Percentiles rank a stretch among this genome's conserved stretches.
Evolutionary conservation across 768 basidiomycete genomes (phyloP).

Genomic region (Podaxis mareebaensis): DNA sequence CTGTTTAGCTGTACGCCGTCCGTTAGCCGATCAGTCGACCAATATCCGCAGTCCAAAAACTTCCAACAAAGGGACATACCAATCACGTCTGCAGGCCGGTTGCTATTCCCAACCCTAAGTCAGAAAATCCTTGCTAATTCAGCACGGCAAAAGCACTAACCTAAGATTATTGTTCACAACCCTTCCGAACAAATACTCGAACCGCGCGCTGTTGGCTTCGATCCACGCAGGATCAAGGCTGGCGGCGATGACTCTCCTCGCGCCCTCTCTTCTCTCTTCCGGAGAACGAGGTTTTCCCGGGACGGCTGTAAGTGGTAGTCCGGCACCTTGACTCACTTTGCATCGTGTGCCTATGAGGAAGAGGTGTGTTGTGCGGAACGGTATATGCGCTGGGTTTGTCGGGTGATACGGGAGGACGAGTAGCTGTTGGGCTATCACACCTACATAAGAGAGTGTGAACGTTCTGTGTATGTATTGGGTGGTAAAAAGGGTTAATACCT

Average conservation of each 20-base stretch:
- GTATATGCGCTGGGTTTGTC: constrained; percentile 32
- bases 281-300: constrained; percentile 25
- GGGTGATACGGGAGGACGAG: constrained; percentile 42
- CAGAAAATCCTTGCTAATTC: neutral
- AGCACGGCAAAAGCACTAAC: neutral
- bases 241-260: constrained; percentile 24
- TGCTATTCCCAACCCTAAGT: constrained; percentile 16
- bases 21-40: neutral
- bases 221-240: constrained; percentile 31
- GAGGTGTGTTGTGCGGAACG: constrained; percentile 42
- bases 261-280: constrained; percentile 27
- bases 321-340: constrained; percentile 23
- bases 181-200: constrained; percentile 25
- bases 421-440: constrained; percentile 44
- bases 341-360: constrained; percentile 39
- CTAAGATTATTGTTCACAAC: constrained; percentile 19
- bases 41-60: neutral
- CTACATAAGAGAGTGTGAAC: constrained; percentile 22
- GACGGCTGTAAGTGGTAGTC: constrained; percentile 25
- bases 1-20: constrained; percentile 26
- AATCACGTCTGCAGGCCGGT: constrained; percentile 28
- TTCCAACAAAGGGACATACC: constrained; percentile 19
- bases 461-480: neutral
- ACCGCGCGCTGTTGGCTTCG: constrained; percentile 23
- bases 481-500: constrained; percentile 28